Base-by-base conservation (phyloP, 1,284 basidiomycete species). In the Vanrija sp. region DNA sequence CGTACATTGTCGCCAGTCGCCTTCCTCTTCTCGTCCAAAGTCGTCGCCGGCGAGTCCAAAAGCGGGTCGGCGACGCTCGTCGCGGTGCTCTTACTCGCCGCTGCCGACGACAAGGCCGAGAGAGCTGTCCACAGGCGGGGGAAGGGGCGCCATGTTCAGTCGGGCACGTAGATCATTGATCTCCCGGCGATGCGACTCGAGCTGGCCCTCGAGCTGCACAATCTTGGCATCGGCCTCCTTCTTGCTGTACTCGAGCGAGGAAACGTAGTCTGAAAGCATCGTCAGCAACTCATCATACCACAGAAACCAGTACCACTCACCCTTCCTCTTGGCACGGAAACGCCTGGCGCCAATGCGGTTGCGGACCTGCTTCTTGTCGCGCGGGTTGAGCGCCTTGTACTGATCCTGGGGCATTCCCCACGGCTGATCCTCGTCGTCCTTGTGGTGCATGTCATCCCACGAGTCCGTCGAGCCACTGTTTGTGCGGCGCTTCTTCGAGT, bases 371-470 rank as follows among this genome's bases (percentile, higher is more conserved):
- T 74, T 72, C 64, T 74, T 74, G 44, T 71, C 72, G 19, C 61
- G 62, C 4, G 70, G 67, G 38, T 64, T 68, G 39, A 74, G 53
- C 10, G 66, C 65, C 51, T 68, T 68, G 54, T 74, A 74, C 47
- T 68, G 62, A 1, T 71, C 68, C 49, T 72, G 69, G 0, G 72
- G 72, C 69, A 74, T 72, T 1, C 68, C 72, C 71, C 71, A 74
- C 3, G 69, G 70, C 53, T 71, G 66, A 2, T 66, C 60, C 3
- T 64, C 62, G 23, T 60, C 54, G 9, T 53, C 48, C 49, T 56
- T 59, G 45, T 35, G 37, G 10, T 41, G 48, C 19, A 39, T 46
- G 20, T 35, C 53, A 9, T 53, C 54, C 57, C 57, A 59, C 15
- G 51, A 54, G 0, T 42, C 49, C 0, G 41, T 47, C 1, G 55